Evolutionary conservation across 345 rosid genomes (phyloP).

Genomic region (Balakata baccata): DNA sequence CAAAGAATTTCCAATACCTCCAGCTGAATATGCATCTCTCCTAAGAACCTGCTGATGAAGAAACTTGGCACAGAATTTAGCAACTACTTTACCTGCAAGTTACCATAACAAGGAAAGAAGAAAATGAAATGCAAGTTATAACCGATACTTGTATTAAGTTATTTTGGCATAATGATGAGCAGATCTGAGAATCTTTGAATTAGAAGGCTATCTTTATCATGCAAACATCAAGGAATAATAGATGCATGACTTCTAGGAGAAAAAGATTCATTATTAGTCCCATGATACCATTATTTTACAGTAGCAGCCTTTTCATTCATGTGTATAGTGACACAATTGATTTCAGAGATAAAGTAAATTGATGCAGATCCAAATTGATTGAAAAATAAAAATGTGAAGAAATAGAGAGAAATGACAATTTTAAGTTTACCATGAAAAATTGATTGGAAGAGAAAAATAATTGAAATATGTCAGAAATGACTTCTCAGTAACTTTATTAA

Average conservation of each 20-base stretch:
- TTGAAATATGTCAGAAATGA: background rate
- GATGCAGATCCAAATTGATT: background rate
- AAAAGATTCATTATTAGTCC: background rate
- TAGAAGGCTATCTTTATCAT: too few species aligned
- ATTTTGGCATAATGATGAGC: background rate
- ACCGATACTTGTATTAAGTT: background rate
- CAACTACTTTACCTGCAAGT: constrained; percentile 82
- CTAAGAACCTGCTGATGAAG: constrained; percentile 80
- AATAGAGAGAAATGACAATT: background rate
- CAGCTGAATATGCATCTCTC: constrained; percentile 64
- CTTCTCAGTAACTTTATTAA: background rate
- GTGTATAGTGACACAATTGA: background rate
- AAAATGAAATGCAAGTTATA: background rate
- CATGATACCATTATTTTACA: background rate
- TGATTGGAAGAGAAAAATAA: background rate
- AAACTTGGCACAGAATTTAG: constrained; percentile 89
- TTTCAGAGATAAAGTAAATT: background rate
- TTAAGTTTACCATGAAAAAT: background rate
- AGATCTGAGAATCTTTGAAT: background rate
- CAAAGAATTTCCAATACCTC: constrained; percentile 65
- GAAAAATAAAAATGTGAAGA: background rate
- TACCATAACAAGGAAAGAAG: constrained; percentile 3
- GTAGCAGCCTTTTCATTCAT: background rate
- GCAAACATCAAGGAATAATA: background rate
- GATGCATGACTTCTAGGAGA: background rate